Evolutionary conservation across 2,329 filamentous ascomycete genomes (phyloP).

Genomic region (Hawksworthiomyces lignivorus): DNA sequence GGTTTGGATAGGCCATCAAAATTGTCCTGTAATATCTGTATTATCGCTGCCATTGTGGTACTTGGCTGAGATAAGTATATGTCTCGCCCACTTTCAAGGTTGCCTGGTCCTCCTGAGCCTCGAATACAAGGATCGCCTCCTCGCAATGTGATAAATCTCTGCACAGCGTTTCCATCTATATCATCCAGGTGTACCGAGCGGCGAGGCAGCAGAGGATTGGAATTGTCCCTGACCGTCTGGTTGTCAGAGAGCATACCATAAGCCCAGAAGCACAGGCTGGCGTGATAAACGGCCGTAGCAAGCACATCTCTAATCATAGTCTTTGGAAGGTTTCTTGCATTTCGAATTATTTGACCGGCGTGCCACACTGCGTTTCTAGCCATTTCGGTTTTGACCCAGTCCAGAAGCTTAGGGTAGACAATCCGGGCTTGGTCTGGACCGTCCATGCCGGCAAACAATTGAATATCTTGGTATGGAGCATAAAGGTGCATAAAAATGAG

Average conservation of each 20-base stretch:
- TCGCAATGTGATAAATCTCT: no score
- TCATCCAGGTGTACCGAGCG: no score
- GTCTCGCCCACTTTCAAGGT: no score
- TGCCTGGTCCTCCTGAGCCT: no score
- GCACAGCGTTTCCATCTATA: no score
- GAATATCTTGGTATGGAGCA: conserved; percentile 56
- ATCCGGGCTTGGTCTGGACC: conserved; percentile 55
- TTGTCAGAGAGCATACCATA: conserved; percentile 56
- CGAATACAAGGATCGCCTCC: no score
- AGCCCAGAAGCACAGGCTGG: conserved; percentile 59
- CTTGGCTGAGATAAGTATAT: no score
- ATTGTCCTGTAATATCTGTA: no score
- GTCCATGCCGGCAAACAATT: conserved; percentile 59
- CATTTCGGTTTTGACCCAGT: conserved; percentile 10
- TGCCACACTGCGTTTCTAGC: conserved; percentile 15
- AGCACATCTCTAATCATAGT: conserved; percentile 56
- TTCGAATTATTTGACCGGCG: conserved; percentile 14
- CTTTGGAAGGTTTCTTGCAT: conserved; percentile 24
- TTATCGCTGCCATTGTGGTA: no score
- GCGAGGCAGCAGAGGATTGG: no score
- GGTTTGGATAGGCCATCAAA: no score
- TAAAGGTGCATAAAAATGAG: conserved; percentile 57
- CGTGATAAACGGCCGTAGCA: conserved; percentile 62
- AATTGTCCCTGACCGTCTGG: no score
- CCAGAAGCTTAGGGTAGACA: conserved; percentile 12